Evolutionary conservation across 306 rosid genomes (phyloP), one percentile per base, ranked within the genome.

Genomic region (Cicer yamashitae): DNA sequence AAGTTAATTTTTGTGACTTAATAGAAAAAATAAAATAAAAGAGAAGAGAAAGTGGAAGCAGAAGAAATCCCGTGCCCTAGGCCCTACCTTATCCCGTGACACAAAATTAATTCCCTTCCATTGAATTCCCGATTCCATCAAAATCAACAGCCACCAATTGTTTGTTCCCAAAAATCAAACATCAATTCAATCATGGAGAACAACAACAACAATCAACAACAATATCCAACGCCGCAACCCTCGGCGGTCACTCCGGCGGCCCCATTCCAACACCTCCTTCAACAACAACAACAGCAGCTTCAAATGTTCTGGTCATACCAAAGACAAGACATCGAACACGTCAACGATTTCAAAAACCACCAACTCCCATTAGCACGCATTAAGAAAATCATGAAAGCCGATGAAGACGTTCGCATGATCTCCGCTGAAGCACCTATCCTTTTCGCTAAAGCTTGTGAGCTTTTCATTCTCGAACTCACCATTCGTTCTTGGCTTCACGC

Each of bases 361-460:
- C 97, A 94, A 81, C 99, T 94, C 8, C 99, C 99, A 0, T 51
- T 94, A 1, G 99, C 99, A 0, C 97, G 97, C 84, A 94, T 94
- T 88, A 94, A 94, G 91, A 94, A 94, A 93, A 94, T 94, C 85
- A 94, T 94, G 98, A 94, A 94, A 77, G 98, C 98, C 66, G 98
- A 94, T 39, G 98, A 94, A 83, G 98, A 94, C 66, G 98, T 94
- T 3, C 96, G 98, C 75, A 94, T 94, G 98, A 94, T 94, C 83
- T 94, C 98, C 1, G 97, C 98, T 6, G 98, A 91, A 53, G 97
- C 98, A 0, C 97, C 98, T 0, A 91, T 94, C 59, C 81, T 94
- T 20, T 94, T 94, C 69, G 96, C 98, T 60, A 91, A 91, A 82
- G 98, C 98, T 1, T 94, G 97, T 83, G 97, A 94, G 88, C 98